Percentiles rank a stretch among this genome's conserved stretches.
These are phyloP conservation scores for Striga asiatica DNA, from an alignment of 257 asterid species.

Conservation along the genomic window DNA sequence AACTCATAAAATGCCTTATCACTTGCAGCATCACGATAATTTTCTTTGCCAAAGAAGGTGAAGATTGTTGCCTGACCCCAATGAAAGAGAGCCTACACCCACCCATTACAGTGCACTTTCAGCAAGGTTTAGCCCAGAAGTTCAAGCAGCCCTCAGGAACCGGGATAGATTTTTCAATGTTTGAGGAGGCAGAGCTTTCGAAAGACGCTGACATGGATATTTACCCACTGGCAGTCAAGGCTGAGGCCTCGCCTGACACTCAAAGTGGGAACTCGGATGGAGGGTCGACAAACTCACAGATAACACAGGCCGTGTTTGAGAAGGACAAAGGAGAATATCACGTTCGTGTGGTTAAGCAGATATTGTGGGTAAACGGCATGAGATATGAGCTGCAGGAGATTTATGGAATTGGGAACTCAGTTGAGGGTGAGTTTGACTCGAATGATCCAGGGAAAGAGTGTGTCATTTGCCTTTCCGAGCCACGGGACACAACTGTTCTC, in stretches of 20 bases:
- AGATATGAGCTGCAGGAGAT: constrained; percentile 89
- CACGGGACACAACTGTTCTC: constrained; percentile 91
- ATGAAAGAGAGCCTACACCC: constrained; percentile 53
- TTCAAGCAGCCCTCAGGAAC: constrained; percentile 78
- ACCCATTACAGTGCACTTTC: constrained; percentile 53
- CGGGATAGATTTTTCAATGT: constrained; percentile 65
- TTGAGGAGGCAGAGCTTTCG: constrained; percentile 51
- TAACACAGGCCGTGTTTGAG: constrained; percentile 78
- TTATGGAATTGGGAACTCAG: constrained; percentile 81
- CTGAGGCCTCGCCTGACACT: constrained; percentile 49
- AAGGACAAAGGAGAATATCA: constrained; percentile 81
- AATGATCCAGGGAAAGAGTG: constrained; percentile 94
- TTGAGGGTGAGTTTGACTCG: constrained; percentile 57
- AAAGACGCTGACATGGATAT: constrained; percentile 53
- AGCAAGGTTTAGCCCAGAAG: constrained; percentile 78
- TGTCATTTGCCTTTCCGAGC: constrained; percentile 91
- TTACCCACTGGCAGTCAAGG: constrained; percentile 77
- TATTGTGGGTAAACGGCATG: constrained; percentile 79
- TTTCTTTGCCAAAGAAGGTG: constrained; percentile 90
- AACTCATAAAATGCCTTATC: background rate
- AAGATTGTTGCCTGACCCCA: constrained; percentile 68
- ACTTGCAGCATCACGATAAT: constrained; percentile 63
- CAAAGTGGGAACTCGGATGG: constrained; percentile 30
- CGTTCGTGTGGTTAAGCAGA: constrained; percentile 83
- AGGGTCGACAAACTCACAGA: constrained; percentile 65